These are phyloP conservation scores for Neofusicoccum kwambonambiense DNA, from an alignment of 2,329 filamentous ascomycete genomes.

Conservation along the genomic window DNA sequence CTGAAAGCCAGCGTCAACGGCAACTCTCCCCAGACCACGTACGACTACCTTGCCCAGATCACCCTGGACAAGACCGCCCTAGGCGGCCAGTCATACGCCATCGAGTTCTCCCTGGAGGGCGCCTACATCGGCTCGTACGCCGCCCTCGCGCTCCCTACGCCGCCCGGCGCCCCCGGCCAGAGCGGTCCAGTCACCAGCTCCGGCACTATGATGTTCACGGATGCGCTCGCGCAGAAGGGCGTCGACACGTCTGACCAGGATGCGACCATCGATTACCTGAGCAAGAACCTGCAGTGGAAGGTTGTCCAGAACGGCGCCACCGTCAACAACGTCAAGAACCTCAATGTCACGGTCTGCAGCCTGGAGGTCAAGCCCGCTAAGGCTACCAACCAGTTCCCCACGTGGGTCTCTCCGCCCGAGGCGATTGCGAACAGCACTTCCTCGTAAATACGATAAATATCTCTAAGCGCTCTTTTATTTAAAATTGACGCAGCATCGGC, in stretches of 20 bases:
- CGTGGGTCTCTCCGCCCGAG: neutral
- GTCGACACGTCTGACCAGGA: constrained; percentile 32
- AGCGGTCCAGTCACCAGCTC: constrained; percentile 24
- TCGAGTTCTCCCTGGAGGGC: constrained; percentile 31
- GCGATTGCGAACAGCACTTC: neutral
- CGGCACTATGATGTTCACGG: constrained; percentile 33
- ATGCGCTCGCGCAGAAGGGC: constrained; percentile 32
- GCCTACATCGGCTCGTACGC: constrained; percentile 34
- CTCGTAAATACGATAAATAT: neutral
- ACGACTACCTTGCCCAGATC: constrained; percentile 3
- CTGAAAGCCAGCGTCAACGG: neutral
- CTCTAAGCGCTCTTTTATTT: no score
- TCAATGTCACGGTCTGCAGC: constrained; percentile 35
- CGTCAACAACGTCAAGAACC: constrained; percentile 26
- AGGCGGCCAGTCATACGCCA: constrained; percentile 33
- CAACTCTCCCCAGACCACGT: neutral
- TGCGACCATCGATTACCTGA: constrained; percentile 34
- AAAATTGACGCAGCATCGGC: no score
- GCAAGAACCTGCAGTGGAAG: constrained; percentile 35
- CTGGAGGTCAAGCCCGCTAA: constrained; percentile 30
- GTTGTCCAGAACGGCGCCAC: constrained; percentile 31
- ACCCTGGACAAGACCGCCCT: constrained; percentile 22
- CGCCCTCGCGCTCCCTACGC: constrained; percentile 29
- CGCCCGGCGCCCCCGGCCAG: constrained; percentile 20
- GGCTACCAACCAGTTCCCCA: neutral